phyloP scores from a whole-genome alignment of 495 filamentous ascomycete species.

The Penicillium flavigenum region DNA sequence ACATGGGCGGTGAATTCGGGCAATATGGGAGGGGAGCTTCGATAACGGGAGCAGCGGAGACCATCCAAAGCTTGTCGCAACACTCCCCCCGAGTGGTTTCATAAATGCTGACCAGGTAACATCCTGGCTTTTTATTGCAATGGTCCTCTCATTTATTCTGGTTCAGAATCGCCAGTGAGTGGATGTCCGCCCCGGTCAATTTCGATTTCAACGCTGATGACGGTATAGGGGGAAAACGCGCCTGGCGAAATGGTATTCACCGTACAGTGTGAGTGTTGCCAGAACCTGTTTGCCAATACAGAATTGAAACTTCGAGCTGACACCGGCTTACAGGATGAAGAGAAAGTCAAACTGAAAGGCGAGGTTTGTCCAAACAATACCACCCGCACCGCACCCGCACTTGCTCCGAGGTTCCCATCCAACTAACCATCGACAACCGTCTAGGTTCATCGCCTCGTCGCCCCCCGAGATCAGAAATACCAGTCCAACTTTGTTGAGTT shows the following conservation, averaged over 20 bases:
- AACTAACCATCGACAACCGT: constrained; percentile 9
- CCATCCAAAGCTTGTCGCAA: constrained; percentile 18
- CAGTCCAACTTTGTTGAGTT: constrained; percentile 99
- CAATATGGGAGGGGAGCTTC: constrained; percentile 38
- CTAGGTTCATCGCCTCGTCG: constrained; percentile 93
- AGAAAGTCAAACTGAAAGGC: constrained; percentile 94
- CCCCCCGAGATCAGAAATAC: constrained; percentile 97
- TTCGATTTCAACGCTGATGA: constrained; percentile 18
- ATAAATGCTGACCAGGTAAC: constrained; percentile 27
- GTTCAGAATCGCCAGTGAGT: constrained; percentile 95
- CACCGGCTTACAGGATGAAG: constrained; percentile 63
- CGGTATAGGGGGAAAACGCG: constrained; percentile 88
- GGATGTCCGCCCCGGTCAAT: not conserved
- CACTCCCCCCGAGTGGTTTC: constrained; percentile 15
- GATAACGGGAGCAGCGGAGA: constrained; percentile 33
- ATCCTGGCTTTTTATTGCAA: constrained; percentile 32
- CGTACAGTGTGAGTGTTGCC: constrained; percentile 71
- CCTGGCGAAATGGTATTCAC: constrained; percentile 97
- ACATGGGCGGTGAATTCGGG: constrained; percentile 30
- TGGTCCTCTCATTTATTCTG: constrained; percentile 93
- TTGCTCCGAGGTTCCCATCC: constrained; percentile 10
- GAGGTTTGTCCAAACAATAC: constrained; percentile 51
- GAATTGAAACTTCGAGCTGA: constrained; percentile 6
- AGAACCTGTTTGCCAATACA: not conserved
- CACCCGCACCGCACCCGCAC: not conserved